These are phyloP conservation scores for Monilinia aucupariae DNA, from an alignment of 2,329 filamentous ascomycete species.

Conservation along the genomic window DNA sequence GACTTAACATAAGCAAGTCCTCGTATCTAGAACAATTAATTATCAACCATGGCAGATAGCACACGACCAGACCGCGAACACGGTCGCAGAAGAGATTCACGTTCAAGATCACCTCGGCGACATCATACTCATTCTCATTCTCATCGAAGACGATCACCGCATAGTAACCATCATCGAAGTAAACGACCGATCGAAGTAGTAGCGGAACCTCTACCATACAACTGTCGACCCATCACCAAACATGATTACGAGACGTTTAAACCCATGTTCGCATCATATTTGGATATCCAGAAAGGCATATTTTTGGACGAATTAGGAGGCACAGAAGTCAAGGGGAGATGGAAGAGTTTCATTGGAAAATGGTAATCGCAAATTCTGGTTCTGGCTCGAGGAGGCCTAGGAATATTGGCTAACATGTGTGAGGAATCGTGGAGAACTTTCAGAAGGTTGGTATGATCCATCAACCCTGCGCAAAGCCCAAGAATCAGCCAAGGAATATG, in stretches of 20 bases:
- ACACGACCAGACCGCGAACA: neutral
- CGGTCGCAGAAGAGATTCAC: slow-evolving; percentile 15
- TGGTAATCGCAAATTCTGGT: slow-evolving; percentile 53
- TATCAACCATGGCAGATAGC: slow-evolving; percentile 15
- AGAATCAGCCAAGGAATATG: slow-evolving; percentile 20
- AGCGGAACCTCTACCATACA: slow-evolving; percentile 52
- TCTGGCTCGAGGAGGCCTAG: neutral
- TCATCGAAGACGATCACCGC: slow-evolving; percentile 26
- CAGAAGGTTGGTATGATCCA: slow-evolving; percentile 91
- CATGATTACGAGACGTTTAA: slow-evolving; percentile 61
- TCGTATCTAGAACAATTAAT: neutral
- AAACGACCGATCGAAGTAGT: slow-evolving; percentile 35
- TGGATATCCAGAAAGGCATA: slow-evolving; percentile 80
- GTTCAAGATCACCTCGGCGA: slow-evolving; percentile 18
- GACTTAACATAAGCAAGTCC: neutral
- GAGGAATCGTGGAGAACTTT: slow-evolving; percentile 79
- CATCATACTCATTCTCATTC: slow-evolving; percentile 19
- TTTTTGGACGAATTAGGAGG: slow-evolving; percentile 64
- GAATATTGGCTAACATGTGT: slow-evolving; percentile 40
- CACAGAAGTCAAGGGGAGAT: slow-evolving; percentile 72
- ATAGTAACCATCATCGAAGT: slow-evolving; percentile 23
- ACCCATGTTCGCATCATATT: slow-evolving; percentile 74
- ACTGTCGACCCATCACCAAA: slow-evolving; percentile 61
- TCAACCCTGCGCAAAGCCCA: slow-evolving; percentile 42
- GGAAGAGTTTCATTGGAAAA: slow-evolving; percentile 87